phyloP scores from a whole-genome alignment of 192 early-diverging fungal genomes.

The Entomortierella chlamydospora region DNA sequence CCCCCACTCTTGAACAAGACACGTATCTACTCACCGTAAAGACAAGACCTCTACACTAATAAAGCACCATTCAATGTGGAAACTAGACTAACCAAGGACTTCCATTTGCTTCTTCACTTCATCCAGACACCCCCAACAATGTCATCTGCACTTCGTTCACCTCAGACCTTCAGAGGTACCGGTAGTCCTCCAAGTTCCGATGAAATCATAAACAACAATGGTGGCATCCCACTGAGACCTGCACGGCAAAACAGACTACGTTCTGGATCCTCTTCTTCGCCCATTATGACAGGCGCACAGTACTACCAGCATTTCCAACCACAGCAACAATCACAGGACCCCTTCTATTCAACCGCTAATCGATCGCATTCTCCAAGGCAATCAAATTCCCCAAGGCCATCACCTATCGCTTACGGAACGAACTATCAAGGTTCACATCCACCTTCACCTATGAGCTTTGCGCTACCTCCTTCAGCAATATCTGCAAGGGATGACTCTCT shows the following conservation, averaged over 20 bases:
- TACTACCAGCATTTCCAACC: conserved; percentile 33
- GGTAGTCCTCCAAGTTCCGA: conserved; percentile 26
- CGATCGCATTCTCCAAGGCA: conserved; percentile 14
- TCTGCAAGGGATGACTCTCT: conserved; percentile 24
- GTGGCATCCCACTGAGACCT: conserved; percentile 37
- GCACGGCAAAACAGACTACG: conserved; percentile 29
- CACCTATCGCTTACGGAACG: conserved; percentile 19
- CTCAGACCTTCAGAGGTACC: conserved; percentile 17
- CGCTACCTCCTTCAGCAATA: conserved; percentile 45
- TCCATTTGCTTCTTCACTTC: no score
- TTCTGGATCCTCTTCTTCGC: conserved; percentile 32
- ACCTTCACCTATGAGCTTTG: conserved; percentile 27
- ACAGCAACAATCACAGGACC: conserved; percentile 25
- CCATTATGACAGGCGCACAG: conserved; percentile 22
- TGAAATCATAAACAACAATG: conserved; percentile 19
- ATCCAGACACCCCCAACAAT: conserved; percentile 1
- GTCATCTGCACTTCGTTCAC: conserved; percentile 21
- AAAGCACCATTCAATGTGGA: no score
- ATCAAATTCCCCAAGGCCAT: conserved; percentile 34
- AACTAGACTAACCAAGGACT: no score
- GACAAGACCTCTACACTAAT: no score
- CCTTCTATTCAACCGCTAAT: conserved; percentile 34
- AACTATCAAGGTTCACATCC: conserved; percentile 33
- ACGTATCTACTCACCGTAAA: no score
- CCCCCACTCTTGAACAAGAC: no score